Evolutionary conservation across 2,329 filamentous ascomycete species (phyloP).

Genomic region (Beauveria asiatica): DNA sequence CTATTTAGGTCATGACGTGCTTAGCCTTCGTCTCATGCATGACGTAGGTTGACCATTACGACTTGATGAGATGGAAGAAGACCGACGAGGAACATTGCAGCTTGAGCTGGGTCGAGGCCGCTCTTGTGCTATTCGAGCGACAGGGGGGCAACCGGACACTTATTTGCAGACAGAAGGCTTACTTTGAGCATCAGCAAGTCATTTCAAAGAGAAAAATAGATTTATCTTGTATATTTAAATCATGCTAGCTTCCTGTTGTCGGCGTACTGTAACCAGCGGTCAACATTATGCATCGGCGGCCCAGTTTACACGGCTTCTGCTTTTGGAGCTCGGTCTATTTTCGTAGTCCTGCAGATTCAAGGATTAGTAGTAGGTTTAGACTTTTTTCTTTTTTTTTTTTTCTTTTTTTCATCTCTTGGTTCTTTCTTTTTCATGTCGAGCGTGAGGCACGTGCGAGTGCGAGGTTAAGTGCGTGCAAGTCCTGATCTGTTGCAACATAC

Average conservation of each 20-base stretch:
- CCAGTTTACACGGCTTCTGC: neutral
- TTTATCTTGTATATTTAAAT: neutral
- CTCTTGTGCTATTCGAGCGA: too few relatives aligned
- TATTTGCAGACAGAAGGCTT: too few relatives aligned
- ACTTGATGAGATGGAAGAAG: too few relatives aligned
- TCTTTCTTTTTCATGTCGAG: neutral
- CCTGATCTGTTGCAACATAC: neutral
- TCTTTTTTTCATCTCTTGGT: neutral
- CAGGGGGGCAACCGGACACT: too few relatives aligned
- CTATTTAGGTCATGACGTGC: too few relatives aligned
- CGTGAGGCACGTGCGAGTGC: too few relatives aligned
- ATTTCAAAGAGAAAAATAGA: neutral
- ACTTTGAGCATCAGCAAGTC: too few relatives aligned
- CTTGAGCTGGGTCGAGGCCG: too few relatives aligned
- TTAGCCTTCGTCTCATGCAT: too few relatives aligned
- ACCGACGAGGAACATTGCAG: too few relatives aligned
- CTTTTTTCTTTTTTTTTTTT: neutral
- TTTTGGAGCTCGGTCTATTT: neutral
- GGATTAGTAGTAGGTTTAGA: neutral
- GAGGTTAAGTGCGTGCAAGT: too few relatives aligned
- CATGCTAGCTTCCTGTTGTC: neutral
- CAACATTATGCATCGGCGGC: neutral
- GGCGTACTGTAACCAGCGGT: neutral
- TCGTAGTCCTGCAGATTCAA: neutral
- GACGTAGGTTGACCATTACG: too few relatives aligned